Conservation (phyloP, 495 filamentous ascomycete species). For the Thozetella sp. region DNA sequence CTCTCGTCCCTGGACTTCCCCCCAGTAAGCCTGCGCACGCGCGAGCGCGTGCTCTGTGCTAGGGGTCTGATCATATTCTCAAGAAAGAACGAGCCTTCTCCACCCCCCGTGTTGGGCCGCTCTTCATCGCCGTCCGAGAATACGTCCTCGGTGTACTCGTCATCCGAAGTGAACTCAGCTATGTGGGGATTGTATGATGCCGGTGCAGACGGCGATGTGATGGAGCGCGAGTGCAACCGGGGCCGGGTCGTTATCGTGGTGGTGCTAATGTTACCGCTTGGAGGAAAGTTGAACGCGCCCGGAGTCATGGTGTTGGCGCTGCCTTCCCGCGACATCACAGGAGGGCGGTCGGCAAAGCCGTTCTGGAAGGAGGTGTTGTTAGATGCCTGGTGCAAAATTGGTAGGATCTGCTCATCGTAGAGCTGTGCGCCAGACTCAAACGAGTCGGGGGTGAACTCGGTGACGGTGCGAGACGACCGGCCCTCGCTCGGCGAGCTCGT, state of each 20-base stretch:
- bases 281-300: conserved; percentile 51
- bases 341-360: conserved; percentile 76
- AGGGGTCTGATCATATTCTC: conserved; percentile 66
- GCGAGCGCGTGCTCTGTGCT: conserved; percentile 52
- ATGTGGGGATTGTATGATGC: conserved; percentile 55
- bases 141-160: conserved; percentile 50
- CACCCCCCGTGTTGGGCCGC: conserved; percentile 28
- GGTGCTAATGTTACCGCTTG: conserved; percentile 2
- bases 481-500: conserved; percentile 56
- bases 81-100: conserved; percentile 61
- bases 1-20: conserved; percentile 62
- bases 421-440: conserved; percentile 81
- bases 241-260: conserved; percentile 36
- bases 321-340: conserved; percentile 44
- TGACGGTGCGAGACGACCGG: conserved; percentile 63
- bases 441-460: conserved; percentile 59
- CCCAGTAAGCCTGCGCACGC: conserved; percentile 70
- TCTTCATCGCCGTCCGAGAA: conserved; percentile 57
- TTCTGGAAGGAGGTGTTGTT: conserved; percentile 82
- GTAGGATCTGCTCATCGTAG: conserved; percentile 92
- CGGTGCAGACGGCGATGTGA: conserved; percentile 68
- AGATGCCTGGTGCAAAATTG: conserved; percentile 76
- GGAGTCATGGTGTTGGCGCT: conserved; percentile 67
- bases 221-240: conserved; percentile 67
- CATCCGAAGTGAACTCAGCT: conserved; percentile 57